These are phyloP conservation scores for Lasiosphaeris hirsuta DNA, from an alignment of 495 filamentous ascomycete genomes.

Conservation along the genomic window DNA sequence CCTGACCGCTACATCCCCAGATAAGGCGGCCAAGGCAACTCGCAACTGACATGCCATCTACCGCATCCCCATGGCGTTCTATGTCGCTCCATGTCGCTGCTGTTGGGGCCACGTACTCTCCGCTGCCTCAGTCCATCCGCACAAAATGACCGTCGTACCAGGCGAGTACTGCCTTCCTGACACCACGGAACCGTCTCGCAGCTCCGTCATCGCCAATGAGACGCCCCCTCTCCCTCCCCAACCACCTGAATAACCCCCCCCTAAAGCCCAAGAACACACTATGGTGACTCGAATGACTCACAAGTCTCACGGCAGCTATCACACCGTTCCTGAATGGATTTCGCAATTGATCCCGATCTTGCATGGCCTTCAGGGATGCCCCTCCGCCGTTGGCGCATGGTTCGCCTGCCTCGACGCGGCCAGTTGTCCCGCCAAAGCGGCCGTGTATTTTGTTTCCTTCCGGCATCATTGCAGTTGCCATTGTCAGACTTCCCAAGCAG, in stretches of 20 bases:
- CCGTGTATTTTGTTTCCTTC: background rate
- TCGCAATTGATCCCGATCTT: slow-evolving; percentile 1
- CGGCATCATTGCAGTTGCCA: background rate
- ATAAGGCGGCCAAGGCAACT: too few species aligned
- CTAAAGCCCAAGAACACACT: too few species aligned
- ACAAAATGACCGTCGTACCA: background rate
- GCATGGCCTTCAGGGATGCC: slow-evolving; percentile 6
- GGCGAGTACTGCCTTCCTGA: slow-evolving; percentile 1
- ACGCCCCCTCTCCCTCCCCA: slow-evolving; percentile 2
- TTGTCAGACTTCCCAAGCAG: background rate
- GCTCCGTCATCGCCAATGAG: slow-evolving; percentile 12
- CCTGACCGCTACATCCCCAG: slow-evolving; percentile 13
- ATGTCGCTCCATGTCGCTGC: background rate
- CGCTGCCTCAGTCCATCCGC: background rate
- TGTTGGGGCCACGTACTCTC: slow-evolving; percentile 13
- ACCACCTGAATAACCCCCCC: slow-evolving; percentile 11
- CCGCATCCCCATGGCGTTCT: background rate
- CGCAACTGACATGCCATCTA: too few species aligned
- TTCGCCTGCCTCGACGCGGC: background rate
- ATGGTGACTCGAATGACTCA: slow-evolving; percentile 26
- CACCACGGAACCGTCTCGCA: slow-evolving; percentile 11
- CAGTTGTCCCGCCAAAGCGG: background rate
- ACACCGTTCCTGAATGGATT: slow-evolving; percentile 12
- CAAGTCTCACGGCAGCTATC: slow-evolving; percentile 11
- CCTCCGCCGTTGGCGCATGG: slow-evolving; percentile 1